A percentile compares a stretch with the other conserved stretches of the same genome.
Conservation (phyloP, 1,284 basidiomycete species). For the Amylostereum areolatum region DNA sequence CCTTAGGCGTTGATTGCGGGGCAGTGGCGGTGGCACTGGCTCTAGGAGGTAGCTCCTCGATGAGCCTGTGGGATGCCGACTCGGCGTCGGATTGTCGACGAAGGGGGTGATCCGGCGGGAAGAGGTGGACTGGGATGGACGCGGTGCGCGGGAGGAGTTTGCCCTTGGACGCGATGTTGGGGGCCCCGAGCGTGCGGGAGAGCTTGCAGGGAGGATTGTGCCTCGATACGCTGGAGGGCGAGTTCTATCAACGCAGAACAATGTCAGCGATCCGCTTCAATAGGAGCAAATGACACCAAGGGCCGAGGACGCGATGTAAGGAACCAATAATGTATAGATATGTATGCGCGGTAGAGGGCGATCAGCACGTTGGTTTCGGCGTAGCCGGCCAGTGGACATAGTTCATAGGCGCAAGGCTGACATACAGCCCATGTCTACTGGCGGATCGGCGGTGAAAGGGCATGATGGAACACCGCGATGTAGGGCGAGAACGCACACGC, state of each 20-base stretch:
- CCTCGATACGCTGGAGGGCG: slow-evolving; percentile 61
- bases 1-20: slow-evolving; percentile 21
- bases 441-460: too few relatives aligned
- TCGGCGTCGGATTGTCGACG: not conserved
- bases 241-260: slow-evolving; percentile 53
- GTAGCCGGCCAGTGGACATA: too few relatives aligned
- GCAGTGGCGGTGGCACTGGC: slow-evolving; percentile 4
- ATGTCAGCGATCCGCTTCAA: too few relatives aligned
- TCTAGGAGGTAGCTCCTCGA: slow-evolving; percentile 38
- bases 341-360: too few relatives aligned
- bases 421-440: too few relatives aligned
- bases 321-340: slow-evolving; percentile 2
- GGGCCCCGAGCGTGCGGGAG: slow-evolving; percentile 58
- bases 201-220: slow-evolving; percentile 47
- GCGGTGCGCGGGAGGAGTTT: slow-evolving; percentile 51
- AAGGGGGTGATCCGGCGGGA: slow-evolving; percentile 20
- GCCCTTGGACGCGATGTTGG: slow-evolving; percentile 69
- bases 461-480: too few relatives aligned
- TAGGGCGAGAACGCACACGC: too few relatives aligned
- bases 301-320: too few relatives aligned
- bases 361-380: too few relatives aligned
- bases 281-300: too few relatives aligned
- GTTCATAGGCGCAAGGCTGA: too few relatives aligned
- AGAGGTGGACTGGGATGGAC: slow-evolving; percentile 41
- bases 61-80: slow-evolving; percentile 26